These are phyloP conservation scores for Nelumbo lutea DNA, from an alignment of 164 flowering plant species.

Conservation along the genomic window DNA sequence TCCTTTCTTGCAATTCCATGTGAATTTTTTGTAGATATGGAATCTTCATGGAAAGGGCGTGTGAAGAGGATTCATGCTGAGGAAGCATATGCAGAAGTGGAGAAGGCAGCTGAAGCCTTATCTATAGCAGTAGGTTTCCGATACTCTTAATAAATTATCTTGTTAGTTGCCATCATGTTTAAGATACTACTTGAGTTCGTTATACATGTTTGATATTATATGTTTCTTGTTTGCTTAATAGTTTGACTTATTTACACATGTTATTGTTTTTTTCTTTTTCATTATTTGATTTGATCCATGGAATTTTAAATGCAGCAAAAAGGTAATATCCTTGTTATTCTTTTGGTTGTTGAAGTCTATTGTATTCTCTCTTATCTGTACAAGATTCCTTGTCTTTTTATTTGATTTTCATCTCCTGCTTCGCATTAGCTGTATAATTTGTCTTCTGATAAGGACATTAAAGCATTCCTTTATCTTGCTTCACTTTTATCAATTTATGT, in stretches of 20 bases:
- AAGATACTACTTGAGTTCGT: neutral
- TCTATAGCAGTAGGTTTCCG: slow-evolving; percentile 58
- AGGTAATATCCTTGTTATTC: neutral
- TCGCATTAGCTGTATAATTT: neutral
- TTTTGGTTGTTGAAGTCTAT: neutral
- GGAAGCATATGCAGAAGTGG: slow-evolving; percentile 63
- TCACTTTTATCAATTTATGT: too few relatives aligned
- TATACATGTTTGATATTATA: neutral
- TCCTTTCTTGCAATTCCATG: slow-evolving; percentile 49
- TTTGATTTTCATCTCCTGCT: neutral
- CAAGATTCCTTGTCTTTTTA: neutral
- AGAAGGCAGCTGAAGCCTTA: slow-evolving; percentile 66
- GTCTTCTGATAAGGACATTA: neutral
- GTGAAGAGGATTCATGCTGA: slow-evolving; percentile 77
- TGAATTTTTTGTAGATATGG: slow-evolving; percentile 91
- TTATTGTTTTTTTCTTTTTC: too few relatives aligned
- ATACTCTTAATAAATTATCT: neutral
- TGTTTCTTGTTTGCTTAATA: neutral
- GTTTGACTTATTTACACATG: too few relatives aligned
- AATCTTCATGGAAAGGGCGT: slow-evolving; percentile 89
- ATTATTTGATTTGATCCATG: neutral
- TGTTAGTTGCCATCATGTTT: neutral
- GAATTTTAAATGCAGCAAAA: neutral
- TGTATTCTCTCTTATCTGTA: neutral
- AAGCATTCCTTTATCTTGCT: neutral